A percentile compares a stretch with the other conserved stretches of the same genome.
Evolutionary conservation across 2,329 filamentous ascomycete genomes (phyloP).

Genomic region (Zasmidium citrigriseum): DNA sequence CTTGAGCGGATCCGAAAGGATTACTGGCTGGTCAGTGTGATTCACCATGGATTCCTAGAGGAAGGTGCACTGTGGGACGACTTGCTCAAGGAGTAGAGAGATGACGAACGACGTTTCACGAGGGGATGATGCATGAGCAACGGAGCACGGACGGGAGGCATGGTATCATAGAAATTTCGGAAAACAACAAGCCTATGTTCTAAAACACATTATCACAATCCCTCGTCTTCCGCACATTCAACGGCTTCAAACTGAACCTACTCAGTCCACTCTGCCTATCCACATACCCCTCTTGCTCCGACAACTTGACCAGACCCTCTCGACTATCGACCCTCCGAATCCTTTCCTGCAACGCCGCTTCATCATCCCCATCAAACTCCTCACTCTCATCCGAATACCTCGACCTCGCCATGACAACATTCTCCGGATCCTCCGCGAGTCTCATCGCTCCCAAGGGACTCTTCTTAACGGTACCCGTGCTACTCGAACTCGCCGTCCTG

Average conservation of each 20-base stretch:
- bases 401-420: background rate
- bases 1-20: slow-evolving; percentile 68
- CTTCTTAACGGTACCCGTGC: slow-evolving; percentile 17
- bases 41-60: slow-evolving; percentile 77
- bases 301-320: slow-evolving; percentile 1
- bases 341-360: slow-evolving; percentile 16
- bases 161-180: too few relatives aligned
- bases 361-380: slow-evolving; percentile 20
- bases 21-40: slow-evolving; percentile 87
- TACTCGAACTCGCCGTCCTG: slow-evolving; percentile 19
- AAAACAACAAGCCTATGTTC: background rate
- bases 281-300: slow-evolving; percentile 10
- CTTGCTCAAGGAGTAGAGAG: slow-evolving; percentile 15
- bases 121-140: background rate
- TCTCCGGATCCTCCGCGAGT: slow-evolving; percentile 9
- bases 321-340: slow-evolving; percentile 2
- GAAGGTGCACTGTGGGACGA: slow-evolving; percentile 69
- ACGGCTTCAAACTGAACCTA: background rate
- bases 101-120: background rate
- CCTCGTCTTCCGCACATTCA: background rate
- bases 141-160: background rate
- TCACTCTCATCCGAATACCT: background rate
- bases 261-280: slow-evolving; percentile 13
- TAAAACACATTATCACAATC: background rate
- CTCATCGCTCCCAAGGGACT: slow-evolving; percentile 20